These are phyloP conservation scores for Aspergillus arachidicola DNA, from an alignment of 2,329 filamentous ascomycete species.

Conservation along the genomic window DNA sequence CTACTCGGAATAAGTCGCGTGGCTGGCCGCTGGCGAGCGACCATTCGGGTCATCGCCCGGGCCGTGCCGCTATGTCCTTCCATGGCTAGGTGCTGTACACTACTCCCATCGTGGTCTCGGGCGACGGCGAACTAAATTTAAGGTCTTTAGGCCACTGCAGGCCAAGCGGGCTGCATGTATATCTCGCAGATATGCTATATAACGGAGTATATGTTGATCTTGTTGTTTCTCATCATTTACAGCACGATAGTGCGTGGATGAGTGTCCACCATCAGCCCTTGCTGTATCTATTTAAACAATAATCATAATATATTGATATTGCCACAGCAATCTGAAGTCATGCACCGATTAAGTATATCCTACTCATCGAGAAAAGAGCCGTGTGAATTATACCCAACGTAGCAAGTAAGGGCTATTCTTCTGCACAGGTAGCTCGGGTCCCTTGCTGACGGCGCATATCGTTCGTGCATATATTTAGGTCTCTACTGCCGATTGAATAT, in stretches of 20 bases:
- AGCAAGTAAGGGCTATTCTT: not conserved
- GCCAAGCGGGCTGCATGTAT: not conserved
- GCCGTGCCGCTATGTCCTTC: conserved; percentile 11
- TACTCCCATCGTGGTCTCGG: not conserved
- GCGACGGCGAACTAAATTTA: conserved; percentile 2
- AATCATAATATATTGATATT: not conserved
- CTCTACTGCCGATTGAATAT: not conserved
- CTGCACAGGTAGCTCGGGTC: not conserved
- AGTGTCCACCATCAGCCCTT: not conserved
- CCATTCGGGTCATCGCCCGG: conserved; percentile 9
- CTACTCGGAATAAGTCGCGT: not conserved
- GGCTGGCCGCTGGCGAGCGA: not conserved
- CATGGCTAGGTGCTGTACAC: not conserved
- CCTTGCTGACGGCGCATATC: not conserved
- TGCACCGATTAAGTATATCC: too few relatives aligned
- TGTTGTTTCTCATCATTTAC: not conserved
- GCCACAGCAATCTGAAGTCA: too few relatives aligned
- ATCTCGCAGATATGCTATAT: not conserved
- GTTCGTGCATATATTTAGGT: not conserved
- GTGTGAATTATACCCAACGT: not conserved
- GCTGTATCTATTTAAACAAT: not conserved
- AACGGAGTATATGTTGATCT: not conserved
- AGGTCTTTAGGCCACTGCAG: conserved; percentile 1
- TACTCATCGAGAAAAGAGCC: not conserved
- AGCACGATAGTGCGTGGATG: not conserved